phyloP scores from a whole-genome alignment of 345 rosid genomes.

The Camelina neglecta region DNA sequence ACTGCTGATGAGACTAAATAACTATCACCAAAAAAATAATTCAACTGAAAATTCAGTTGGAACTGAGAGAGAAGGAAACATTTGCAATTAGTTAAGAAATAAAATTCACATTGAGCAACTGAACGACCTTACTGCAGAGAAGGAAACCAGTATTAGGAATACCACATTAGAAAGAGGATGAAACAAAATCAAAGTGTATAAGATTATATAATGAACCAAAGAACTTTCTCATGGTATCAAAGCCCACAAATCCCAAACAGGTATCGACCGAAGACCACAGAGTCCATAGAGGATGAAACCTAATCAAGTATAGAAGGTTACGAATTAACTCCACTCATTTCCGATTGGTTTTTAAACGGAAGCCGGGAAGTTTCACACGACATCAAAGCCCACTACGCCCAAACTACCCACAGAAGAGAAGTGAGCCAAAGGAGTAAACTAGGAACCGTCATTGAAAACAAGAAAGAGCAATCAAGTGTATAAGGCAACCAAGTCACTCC shows the following conservation, averaged over 20 bases:
- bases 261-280: too few relatives aligned
- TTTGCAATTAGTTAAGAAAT: background rate
- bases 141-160: background rate
- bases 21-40: background rate
- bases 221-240: too few relatives aligned
- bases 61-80: background rate
- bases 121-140: background rate
- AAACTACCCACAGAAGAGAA: background rate
- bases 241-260: too few relatives aligned
- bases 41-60: background rate
- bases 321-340: background rate
- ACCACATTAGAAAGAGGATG: background rate
- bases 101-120: background rate
- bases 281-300: background rate
- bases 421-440: background rate
- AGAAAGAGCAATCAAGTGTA: conserved; percentile 15
- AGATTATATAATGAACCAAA: too few relatives aligned
- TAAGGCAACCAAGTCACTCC: background rate
- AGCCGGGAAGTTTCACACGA: background rate
- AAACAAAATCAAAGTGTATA: background rate
- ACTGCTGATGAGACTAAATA: background rate
- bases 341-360: conserved; percentile 3
- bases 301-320: background rate
- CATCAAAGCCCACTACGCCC: background rate
- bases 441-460: conserved; percentile 16